These are phyloP conservation scores for Salix suchowensis DNA, from an alignment of 345 rosid species.

Conservation along the genomic window DNA sequence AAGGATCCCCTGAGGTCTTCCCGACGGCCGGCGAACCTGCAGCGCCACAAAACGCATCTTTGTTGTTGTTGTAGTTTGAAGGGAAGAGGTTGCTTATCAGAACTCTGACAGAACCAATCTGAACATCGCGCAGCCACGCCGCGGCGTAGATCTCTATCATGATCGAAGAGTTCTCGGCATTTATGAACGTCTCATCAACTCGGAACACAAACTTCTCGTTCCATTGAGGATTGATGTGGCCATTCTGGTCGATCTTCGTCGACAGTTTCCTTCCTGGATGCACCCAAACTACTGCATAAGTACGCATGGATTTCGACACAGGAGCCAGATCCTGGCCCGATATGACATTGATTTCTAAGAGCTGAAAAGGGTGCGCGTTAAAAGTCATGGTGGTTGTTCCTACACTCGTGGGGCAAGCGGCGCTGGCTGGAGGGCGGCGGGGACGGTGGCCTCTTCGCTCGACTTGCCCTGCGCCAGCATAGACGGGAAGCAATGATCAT, in stretches of 20 bases:
- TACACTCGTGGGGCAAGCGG: neutral
- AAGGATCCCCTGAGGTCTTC: constrained; percentile 84
- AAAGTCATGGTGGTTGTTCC: constrained; percentile 9
- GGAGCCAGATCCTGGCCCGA: constrained; percentile 79
- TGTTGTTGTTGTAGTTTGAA: constrained; percentile 23
- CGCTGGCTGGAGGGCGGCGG: neutral
- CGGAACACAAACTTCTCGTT: constrained; percentile 82
- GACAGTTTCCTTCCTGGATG: constrained; percentile 59
- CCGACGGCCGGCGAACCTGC: constrained; percentile 68
- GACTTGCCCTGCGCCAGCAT: neutral
- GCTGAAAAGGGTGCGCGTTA: constrained; percentile 35
- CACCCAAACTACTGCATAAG: constrained; percentile 79
- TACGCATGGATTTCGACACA: constrained; percentile 69
- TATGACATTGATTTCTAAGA: constrained; percentile 64
- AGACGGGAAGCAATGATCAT: neutral
- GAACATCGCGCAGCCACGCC: constrained; percentile 78
- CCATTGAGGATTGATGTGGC: constrained; percentile 70
- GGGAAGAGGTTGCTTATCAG: constrained; percentile 46
- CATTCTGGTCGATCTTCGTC: constrained; percentile 63
- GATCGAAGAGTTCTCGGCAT: constrained; percentile 51
- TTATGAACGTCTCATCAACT: constrained; percentile 57
- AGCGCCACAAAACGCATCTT: constrained; percentile 28
- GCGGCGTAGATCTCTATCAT: constrained; percentile 78
- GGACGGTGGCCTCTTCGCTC: neutral
- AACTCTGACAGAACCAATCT: constrained; percentile 63